phyloP scores from a whole-genome alignment of 1,284 basidiomycete genomes.

The Neonothopanus nambi region DNA sequence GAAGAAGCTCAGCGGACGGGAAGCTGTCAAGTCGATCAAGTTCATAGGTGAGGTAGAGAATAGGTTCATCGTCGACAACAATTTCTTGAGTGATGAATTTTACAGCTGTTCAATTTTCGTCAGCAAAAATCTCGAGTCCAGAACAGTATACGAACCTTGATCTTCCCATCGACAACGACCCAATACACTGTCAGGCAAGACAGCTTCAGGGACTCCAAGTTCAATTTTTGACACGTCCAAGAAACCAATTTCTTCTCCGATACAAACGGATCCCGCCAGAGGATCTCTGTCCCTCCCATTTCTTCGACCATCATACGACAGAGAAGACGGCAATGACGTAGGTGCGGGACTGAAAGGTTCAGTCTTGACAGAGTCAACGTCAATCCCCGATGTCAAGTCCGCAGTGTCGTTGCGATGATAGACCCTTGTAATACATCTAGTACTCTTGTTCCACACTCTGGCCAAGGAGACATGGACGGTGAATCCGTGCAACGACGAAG shows the following conservation, averaged over 20 bases:
- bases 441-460: constrained; percentile 47
- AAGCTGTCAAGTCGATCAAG: constrained; percentile 53
- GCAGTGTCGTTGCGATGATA: constrained; percentile 42
- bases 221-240: constrained; percentile 48
- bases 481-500: constrained; percentile 57
- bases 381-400: too few relatives aligned
- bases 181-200: constrained; percentile 60
- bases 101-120: constrained; percentile 36
- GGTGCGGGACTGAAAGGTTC: constrained; percentile 27
- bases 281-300: too few relatives aligned
- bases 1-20: constrained; percentile 60
- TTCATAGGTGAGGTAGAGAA: constrained; percentile 66
- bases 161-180: constrained; percentile 64
- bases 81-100: constrained; percentile 68
- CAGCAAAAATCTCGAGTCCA: constrained; percentile 21
- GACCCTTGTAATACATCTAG: constrained; percentile 62
- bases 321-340: constrained; percentile 26
- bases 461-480: constrained; percentile 56
- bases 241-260: constrained; percentile 45
- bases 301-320: too few relatives aligned
- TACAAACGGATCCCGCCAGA: too few relatives aligned
- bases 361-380: too few relatives aligned
- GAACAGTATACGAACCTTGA: constrained; percentile 29
- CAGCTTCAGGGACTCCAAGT: constrained; percentile 45
- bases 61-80: constrained; percentile 57